These are phyloP conservation scores for Epichloe baconii DNA, from an alignment of 2,329 filamentous ascomycete genomes.

Conservation along the genomic window DNA sequence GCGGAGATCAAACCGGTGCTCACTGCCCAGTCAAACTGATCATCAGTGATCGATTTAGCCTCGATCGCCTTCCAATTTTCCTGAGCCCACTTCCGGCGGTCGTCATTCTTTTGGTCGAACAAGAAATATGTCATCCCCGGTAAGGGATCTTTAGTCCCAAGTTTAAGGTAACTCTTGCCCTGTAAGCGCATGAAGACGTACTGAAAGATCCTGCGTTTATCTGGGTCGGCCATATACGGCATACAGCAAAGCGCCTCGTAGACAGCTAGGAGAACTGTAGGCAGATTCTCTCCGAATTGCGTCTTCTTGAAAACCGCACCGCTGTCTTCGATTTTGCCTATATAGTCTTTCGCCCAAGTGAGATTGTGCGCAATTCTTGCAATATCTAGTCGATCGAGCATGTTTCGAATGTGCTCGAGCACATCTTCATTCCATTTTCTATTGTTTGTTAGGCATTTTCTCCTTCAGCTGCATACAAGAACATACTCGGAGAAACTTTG, in stretches of 20 bases:
- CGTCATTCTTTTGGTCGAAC: conserved; percentile 48
- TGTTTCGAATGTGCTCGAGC: conserved; percentile 36
- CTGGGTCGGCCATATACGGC: conserved; percentile 51
- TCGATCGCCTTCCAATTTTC: conserved; percentile 35
- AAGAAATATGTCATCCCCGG: conserved; percentile 78
- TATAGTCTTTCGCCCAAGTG: conserved; percentile 38
- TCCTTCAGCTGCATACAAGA: not conserved
- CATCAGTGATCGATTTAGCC: conserved; percentile 45
- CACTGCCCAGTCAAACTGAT: conserved; percentile 81
- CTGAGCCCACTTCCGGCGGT: conserved; percentile 31
- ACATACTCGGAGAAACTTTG: conserved; percentile 47
- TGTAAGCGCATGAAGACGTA: conserved; percentile 64
- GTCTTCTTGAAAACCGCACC: conserved; percentile 33
- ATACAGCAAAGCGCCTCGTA: conserved; percentile 84
- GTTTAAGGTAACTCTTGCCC: conserved; percentile 62
- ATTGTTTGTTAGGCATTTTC: conserved; percentile 9
- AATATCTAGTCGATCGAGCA: conserved; percentile 48
- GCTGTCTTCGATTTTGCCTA: conserved; percentile 36
- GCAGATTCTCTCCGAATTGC: conserved; percentile 32
- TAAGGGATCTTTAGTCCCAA: conserved; percentile 57
- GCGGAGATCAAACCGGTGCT: conserved; percentile 57
- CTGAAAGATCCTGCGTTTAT: conserved; percentile 53
- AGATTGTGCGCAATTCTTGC: conserved; percentile 48
- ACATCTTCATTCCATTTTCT: conserved; percentile 37
- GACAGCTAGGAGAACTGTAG: conserved; percentile 60